Conservation (phyloP, 805 yeast genomes). For the Henningerozyma blattae region DNA sequence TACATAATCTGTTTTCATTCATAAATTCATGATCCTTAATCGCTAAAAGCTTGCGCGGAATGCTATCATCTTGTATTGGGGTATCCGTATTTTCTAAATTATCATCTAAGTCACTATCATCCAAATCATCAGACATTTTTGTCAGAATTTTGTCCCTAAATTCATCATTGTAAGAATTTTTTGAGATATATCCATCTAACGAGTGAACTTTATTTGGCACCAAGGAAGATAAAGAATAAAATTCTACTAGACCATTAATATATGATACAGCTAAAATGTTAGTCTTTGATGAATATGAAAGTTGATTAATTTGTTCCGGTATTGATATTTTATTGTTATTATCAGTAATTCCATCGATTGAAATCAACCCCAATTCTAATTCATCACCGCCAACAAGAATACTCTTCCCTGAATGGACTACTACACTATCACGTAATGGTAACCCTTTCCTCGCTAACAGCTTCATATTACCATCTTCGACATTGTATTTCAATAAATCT, state of each 20-base stretch:
- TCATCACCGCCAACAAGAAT: slow-evolving; percentile 59
- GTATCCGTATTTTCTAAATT: slow-evolving; percentile 27
- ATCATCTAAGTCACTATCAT: slow-evolving; percentile 30
- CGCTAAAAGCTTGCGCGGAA: no score
- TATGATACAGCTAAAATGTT: slow-evolving; percentile 48
- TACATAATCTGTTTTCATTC: slow-evolving; percentile 33
- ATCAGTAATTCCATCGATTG: slow-evolving; percentile 20
- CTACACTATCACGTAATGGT: slow-evolving; percentile 34
- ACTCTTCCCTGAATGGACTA: slow-evolving; percentile 51
- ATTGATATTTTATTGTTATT: slow-evolving; percentile 24
- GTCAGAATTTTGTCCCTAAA: slow-evolving; percentile 15
- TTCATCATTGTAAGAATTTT: slow-evolving; percentile 15
- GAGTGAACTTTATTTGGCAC: slow-evolving; percentile 42
- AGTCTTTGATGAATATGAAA: slow-evolving; percentile 44
- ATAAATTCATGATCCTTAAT: slow-evolving; percentile 23
- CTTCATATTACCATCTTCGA: slow-evolving; percentile 21
- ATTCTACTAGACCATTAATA: slow-evolving; percentile 41
- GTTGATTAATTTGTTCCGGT: slow-evolving; percentile 43
- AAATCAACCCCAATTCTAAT: slow-evolving; percentile 39
- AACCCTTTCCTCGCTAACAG: slow-evolving; percentile 28
- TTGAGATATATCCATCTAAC: slow-evolving; percentile 29
- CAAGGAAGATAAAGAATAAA: slow-evolving; percentile 31
- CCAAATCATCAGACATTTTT: slow-evolving; percentile 5
- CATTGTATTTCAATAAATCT: slow-evolving; percentile 13
- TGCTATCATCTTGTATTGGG: slow-evolving; percentile 18